Evolutionary conservation across 2,329 filamentous ascomycete genomes (phyloP), one percentile per base, ranked within the genome.

Genomic region (Claviceps capensis): DNA sequence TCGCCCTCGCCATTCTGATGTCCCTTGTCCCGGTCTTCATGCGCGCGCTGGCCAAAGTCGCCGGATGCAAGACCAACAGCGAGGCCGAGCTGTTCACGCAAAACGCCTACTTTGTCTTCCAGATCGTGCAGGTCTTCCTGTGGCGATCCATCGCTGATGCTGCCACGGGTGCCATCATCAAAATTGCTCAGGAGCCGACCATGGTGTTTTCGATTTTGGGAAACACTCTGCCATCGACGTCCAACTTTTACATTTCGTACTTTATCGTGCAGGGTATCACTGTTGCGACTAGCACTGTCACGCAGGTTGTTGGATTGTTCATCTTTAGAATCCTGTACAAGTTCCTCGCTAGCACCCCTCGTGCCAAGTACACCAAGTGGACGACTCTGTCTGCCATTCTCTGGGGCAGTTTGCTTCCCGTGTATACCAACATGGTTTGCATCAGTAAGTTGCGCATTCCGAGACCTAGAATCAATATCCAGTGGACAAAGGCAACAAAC

Each of bases 181-280:
- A 81, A 44, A 82, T 94, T 50, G 74, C 79, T 19, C 41, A 81
- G 0, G 60, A 87, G 4, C 88, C 89, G 0, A 63, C 68, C 6
- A 67, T 67, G 1, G 78, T 82, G 23, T 81, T 88, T 0, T 68
- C 62, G 2, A 69, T 91, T 49, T 73, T 95, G 9, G 84, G 88
- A 1, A 64, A 72, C 9, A 82, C 85, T 49, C 73, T 98, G 17
- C 93, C 93, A 13, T 83, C 79, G 44, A 82, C 88, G 0, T 90
- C 89, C 56, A 97, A 95, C 71, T 94, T 97, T 63, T 98, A 96
- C 69, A 84, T 97, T 50, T 87, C 69, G 14, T 95, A 94, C 69
- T 90, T 95, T 58, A 81, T 95, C 42, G 74, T 95, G 1, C 88
- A 95, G 65, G 89, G 88, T 49, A 71, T 95, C 48, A 84, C 82